phyloP scores from a whole-genome alignment of 768 basidiomycete genomes.

The Lentinula guzmanii region DNA sequence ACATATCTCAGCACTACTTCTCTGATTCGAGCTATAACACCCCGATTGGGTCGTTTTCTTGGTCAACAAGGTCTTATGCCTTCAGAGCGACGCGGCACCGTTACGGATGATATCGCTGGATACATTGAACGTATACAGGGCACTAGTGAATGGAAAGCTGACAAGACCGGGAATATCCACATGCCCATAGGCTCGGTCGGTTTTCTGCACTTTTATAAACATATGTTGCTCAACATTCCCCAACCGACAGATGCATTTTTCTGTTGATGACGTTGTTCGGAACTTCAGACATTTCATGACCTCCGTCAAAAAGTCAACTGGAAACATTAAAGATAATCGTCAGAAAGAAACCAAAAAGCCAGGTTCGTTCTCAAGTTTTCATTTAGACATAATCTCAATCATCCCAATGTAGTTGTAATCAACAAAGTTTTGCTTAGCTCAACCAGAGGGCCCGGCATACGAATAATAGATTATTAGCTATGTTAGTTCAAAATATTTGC shows the following conservation, averaged over 20 bases:
- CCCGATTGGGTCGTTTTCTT: constrained; percentile 70
- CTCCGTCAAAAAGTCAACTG: constrained; percentile 70
- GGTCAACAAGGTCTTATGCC: constrained; percentile 96
- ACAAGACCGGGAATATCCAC: constrained; percentile 79
- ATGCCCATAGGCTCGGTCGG: constrained; percentile 74
- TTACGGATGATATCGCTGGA: constrained; percentile 81
- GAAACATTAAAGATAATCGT: constrained; percentile 40
- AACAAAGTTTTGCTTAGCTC: constrained; percentile 82
- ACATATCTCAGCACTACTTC: constrained; percentile 80
- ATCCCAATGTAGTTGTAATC: constrained; percentile 59
- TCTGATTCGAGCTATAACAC: constrained; percentile 72
- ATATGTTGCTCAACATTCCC: background rate
- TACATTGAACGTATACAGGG: constrained; percentile 78
- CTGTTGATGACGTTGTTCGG: constrained; percentile 66
- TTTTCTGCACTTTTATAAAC: background rate
- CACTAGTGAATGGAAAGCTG: constrained; percentile 90
- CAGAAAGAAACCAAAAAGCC: constrained; percentile 5
- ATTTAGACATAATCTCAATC: background rate
- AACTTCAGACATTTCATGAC: constrained; percentile 76
- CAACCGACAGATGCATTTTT: constrained; percentile 57
- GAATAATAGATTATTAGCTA: constrained; percentile 65
- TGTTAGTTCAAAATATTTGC: constrained; percentile 10
- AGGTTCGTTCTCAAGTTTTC: background rate
- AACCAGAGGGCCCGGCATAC: constrained; percentile 84
- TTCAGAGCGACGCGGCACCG: constrained; percentile 87